Base-by-base conservation (phyloP, 2,329 filamentous ascomycete species). In the Phialophora tarda region DNA sequence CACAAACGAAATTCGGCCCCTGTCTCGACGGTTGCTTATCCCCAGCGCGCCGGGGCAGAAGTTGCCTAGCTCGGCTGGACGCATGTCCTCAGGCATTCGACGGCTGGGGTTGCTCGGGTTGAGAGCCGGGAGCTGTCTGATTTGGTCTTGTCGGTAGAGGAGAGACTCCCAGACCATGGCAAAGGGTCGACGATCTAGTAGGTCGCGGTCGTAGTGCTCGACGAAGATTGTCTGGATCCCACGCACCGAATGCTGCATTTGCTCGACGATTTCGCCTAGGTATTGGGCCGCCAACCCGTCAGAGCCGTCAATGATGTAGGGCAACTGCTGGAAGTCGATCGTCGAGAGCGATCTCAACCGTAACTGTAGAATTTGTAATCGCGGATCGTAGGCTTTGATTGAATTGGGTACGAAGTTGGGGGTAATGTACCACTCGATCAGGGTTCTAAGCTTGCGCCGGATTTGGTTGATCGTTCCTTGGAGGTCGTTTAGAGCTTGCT, bases 401-500 rank as follows among this genome's bases (percentile, higher is more conserved):
- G 67, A 67, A 14, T 63, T 67, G 1, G 72, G 72, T 7, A 64
- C 60, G 17, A 69, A 53, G 3, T 67, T 63, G n/a, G 71, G 72
- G 56, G 70, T 66, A 44, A 73, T 73, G 62, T 73, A 73, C 55
- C 68, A 73, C 53, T 68, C 66, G 55, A 72, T 69, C 66, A 73
- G 41, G 24, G 71, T 72, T 11, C 62, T 54, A 32, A 71, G 70
- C 59, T 69, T 71, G 51, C 64, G 70, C 6, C 65, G 56, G 54
- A 73, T 70, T 48, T 68, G 62, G 11, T 51, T 51, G 17, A 72
- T 44, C 14, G 64, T 57, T 14, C 21, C 32, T 23, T 48, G 58
- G 2, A 72, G 58, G 44, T 71, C 69, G n/a, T 66, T 53, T 38
- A 72, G 60, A 17, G 70, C 70, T 55, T 71, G 63, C 32, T 54